Evolutionary conservation across 768 basidiomycete species (phyloP).

Genomic region (Suillus luteus): DNA sequence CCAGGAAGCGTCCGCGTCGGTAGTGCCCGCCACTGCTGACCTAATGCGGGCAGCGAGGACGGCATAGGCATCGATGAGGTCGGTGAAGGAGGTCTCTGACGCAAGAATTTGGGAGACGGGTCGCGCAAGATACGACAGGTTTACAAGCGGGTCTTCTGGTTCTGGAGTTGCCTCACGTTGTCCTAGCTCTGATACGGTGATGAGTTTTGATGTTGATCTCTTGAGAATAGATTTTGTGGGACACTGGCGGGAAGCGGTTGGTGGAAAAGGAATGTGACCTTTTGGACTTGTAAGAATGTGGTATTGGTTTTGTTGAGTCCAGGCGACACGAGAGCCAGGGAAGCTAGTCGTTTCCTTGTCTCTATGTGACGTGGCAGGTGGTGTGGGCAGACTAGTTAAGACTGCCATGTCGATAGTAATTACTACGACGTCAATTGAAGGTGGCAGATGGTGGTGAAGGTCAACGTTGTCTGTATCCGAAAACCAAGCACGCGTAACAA

Average conservation of each 20-base stretch:
- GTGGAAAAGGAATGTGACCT: slow-evolving; percentile 19
- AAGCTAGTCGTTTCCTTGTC: slow-evolving; percentile 53
- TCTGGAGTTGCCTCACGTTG: slow-evolving; percentile 75
- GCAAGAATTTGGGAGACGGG: slow-evolving; percentile 64
- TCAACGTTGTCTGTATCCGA: slow-evolving; percentile 18
- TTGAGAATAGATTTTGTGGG: slow-evolving; percentile 76
- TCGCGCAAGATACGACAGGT: slow-evolving; percentile 63
- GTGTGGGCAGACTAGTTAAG: slow-evolving; percentile 57
- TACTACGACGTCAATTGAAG: slow-evolving; percentile 20
- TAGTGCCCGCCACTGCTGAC: slow-evolving; percentile 39
- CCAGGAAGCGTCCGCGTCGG: slow-evolving; percentile 63
- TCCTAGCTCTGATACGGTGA: slow-evolving; percentile 43
- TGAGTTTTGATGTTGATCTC: slow-evolving; percentile 37
- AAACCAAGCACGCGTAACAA: slow-evolving; percentile 14
- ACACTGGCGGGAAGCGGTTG: slow-evolving; percentile 40
- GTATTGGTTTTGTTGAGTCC: slow-evolving; percentile 54
- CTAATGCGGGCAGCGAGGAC: slow-evolving; percentile 68
- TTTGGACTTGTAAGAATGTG: slow-evolving; percentile 41
- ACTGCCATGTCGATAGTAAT: slow-evolving; percentile 13
- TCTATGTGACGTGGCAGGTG: slow-evolving; percentile 56
- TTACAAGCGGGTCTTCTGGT: slow-evolving; percentile 63
- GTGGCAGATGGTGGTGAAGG: slow-evolving; percentile 16
- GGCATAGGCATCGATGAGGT: slow-evolving; percentile 75
- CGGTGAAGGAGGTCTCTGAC: slow-evolving; percentile 46
- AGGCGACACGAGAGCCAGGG: slow-evolving; percentile 45